A percentile compares a stretch with the other conserved stretches of the same genome.
Conservation (phyloP, 2,329 filamentous ascomycete species). For the Juglanconis oblonga region DNA sequence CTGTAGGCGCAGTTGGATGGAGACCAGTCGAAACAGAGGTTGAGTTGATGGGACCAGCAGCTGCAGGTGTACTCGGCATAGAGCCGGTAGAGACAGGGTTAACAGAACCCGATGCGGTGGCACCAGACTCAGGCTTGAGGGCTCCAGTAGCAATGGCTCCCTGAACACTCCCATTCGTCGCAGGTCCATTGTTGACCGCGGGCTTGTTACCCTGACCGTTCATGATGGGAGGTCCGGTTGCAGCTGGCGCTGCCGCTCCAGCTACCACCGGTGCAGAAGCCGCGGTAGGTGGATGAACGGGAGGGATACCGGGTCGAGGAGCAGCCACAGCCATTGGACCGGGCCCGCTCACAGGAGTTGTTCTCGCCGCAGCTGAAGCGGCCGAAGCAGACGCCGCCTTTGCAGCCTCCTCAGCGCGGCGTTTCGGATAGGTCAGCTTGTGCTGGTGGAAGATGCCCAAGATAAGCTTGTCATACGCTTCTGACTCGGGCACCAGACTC, state of each 20-base stretch:
- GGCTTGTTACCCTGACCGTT: neutral
- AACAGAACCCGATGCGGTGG: neutral
- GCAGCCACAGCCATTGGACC: neutral
- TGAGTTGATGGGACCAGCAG: neutral
- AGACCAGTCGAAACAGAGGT: neutral
- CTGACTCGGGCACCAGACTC: constrained; percentile 37
- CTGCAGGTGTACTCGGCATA: neutral
- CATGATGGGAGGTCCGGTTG: neutral
- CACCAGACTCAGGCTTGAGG: neutral
- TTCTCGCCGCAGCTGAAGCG: constrained; percentile 15
- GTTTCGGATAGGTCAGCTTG: constrained; percentile 19
- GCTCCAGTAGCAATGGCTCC: neutral
- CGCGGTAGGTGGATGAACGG: neutral
- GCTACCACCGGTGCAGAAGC: neutral
- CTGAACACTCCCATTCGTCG: neutral
- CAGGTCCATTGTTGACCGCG: neutral
- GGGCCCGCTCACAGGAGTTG: neutral
- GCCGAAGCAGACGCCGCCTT: neutral
- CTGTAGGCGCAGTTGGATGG: neutral
- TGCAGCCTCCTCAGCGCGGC: constrained; percentile 2
- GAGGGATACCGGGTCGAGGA: neutral
- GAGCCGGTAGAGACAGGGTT: neutral
- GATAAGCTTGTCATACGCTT: constrained; percentile 46
- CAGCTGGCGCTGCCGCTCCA: neutral
- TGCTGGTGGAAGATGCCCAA: constrained; percentile 38